A percentile compares a stretch with the other conserved stretches of the same genome.
phyloP scores from a whole-genome alignment of 2,329 filamentous ascomycete species.

The Nannizzia gypsea region DNA sequence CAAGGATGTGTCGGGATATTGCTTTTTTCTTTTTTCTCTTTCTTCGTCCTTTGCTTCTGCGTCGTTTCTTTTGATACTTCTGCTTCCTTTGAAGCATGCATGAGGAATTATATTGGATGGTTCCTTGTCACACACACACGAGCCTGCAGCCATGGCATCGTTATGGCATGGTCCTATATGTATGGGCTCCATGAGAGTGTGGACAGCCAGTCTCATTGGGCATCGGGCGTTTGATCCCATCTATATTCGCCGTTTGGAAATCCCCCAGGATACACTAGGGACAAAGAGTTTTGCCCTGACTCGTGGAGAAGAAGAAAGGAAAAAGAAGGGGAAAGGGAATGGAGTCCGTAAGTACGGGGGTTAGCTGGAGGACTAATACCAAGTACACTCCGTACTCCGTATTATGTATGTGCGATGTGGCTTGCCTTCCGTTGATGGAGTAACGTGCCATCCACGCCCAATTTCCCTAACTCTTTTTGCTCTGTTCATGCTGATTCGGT shows the following conservation, averaged over 20 bases:
- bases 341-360: neutral
- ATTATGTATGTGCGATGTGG: too few relatives aligned
- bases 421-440: neutral
- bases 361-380: neutral
- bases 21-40: neutral
- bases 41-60: neutral
- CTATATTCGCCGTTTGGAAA: neutral
- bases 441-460: neutral
- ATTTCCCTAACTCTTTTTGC: neutral
- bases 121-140: neutral
- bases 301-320: neutral
- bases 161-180: neutral
- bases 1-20: neutral
- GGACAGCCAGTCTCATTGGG: neutral
- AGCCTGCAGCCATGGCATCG: neutral
- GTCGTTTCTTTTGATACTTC: neutral
- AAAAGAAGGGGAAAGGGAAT: neutral
- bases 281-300: neutral
- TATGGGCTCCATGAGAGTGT: neutral
- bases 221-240: neutral
- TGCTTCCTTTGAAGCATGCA: neutral
- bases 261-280: constrained; percentile 1
- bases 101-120: neutral
- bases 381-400: too few relatives aligned
- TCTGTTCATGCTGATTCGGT: neutral